Percentiles rank a stretch among this genome's conserved stretches.
Conservation (phyloP, 192 early-diverging fungal species). For the Backusella circina region DNA sequence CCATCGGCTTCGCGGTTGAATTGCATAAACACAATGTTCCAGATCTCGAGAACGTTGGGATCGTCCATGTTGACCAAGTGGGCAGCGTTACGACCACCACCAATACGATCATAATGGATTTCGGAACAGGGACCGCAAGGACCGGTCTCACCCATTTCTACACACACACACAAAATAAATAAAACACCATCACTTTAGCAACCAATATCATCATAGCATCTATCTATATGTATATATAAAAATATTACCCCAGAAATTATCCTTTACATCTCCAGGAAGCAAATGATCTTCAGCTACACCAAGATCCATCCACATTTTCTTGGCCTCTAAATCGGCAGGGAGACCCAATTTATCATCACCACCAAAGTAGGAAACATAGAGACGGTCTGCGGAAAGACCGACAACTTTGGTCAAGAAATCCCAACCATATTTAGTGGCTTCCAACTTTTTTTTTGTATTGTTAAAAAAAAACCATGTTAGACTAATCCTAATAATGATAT, state of each 20-base stretch:
- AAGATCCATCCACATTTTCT: conserved; percentile 85
- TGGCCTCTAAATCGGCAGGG: conserved; percentile 85
- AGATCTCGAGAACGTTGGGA: conserved; percentile 96
- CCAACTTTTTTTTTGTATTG: conserved; percentile 48
- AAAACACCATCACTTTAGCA: no score
- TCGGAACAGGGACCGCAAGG: conserved; percentile 98
- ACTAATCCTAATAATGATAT: not conserved
- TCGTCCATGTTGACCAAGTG: conserved; percentile 95
- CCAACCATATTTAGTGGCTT: conserved; percentile 90
- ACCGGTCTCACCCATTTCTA: conserved; percentile 96
- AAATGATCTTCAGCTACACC: conserved; percentile 82
- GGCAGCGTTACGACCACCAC: conserved; percentile 83
- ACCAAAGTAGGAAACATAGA: conserved; percentile 97
- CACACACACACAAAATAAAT: no score
- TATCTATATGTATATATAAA: not conserved
- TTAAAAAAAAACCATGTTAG: not conserved
- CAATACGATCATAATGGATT: conserved; percentile 97
- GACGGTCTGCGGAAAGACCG: conserved; percentile 75
- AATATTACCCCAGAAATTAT: conserved; percentile 94
- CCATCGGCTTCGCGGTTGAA: conserved; percentile 96
- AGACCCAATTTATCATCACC: conserved; percentile 82
- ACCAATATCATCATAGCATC: no score
- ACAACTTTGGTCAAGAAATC: conserved; percentile 88
- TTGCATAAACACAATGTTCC: conserved; percentile 99
- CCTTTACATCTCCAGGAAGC: conserved; percentile 85